Base-by-base conservation (phyloP, 2,329 filamentous ascomycete species). In the Cladosporium sp. region DNA sequence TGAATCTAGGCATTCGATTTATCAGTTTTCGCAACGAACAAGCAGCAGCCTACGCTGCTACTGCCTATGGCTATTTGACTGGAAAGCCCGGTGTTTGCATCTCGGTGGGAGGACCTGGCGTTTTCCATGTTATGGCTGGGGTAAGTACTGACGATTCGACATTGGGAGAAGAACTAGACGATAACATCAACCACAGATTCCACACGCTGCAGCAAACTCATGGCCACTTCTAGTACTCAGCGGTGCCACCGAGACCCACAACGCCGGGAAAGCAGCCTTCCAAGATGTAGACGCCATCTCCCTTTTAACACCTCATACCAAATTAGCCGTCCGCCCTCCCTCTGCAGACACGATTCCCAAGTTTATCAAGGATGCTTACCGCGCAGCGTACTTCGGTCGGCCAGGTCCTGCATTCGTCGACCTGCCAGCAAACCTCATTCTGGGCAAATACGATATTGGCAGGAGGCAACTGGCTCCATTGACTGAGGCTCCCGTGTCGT, bases 11-110 rank as follows among this genome's bases (percentile, higher is more conserved):
- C 1, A 80, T 82, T 54, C 72, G 76, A 24, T 82, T 81, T 63
- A 75, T 82, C 45, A 78, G 73, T 20, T 82, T 81, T 56, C 68
- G 79, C 24, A 82, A 82, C 56, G 79, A 83, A 56, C 79, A 83
- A 62, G 77, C 79, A 9, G 77, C 76, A 27, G 74, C 73, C 55
- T 82, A 82, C 69, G 79, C 79, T 9, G 78, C 79, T 3, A 78
- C 75, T 42, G 76, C 75, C 5, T 81, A 82, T 71, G 79, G 78
- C 12, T 82, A 80, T 56, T 68, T 82, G 57, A 80, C 76, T 3
- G 78, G 78, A 17, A 72, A 63, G 49, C 78, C 78, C 3, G 80
- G 78, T 3, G 75, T 82, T 8, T 81, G 78, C 60, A 68, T 82
- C 34, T 74, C 80, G n/a, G 79, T 82, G 2, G 79, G 79, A 45